Percentiles rank a stretch among this genome's conserved stretches.
Conservation (phyloP, 441 rosid genomes). For the Croton laevigatus region DNA sequence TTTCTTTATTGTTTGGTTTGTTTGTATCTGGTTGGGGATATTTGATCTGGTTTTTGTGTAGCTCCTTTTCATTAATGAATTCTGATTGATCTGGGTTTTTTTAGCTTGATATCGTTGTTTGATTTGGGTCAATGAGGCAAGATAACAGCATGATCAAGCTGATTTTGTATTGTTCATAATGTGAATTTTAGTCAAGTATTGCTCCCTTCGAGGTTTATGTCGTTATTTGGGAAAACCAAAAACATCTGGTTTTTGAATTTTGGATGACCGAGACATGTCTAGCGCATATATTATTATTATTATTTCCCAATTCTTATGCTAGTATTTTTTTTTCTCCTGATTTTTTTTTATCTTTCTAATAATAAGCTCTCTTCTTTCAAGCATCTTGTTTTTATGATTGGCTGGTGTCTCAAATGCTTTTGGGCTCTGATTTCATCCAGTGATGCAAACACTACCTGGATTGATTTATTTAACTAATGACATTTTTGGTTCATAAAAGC, state of each 20-base stretch:
- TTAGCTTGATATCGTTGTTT: constrained; percentile 8
- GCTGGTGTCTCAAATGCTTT: background rate
- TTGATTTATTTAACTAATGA: constrained; percentile 7
- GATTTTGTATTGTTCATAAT: constrained; percentile 9
- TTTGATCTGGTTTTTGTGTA: constrained; percentile 38
- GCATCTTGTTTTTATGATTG: constrained; percentile 5
- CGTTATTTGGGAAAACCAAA: constrained; percentile 17
- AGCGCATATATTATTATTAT: background rate
- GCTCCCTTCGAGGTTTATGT: constrained; percentile 11
- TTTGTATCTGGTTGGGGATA: constrained; percentile 13
- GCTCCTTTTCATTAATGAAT: constrained; percentile 10
- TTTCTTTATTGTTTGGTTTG: constrained; percentile 17
- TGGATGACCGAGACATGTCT: constrained; percentile 10
- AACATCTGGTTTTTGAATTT: constrained; percentile 15
- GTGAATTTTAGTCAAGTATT: constrained; percentile 16
- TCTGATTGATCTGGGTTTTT: constrained; percentile 23
- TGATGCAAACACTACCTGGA: background rate
- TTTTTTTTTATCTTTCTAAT: background rate
- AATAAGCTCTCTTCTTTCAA: background rate
- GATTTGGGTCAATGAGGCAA: constrained; percentile 2
- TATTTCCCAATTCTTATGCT: background rate
- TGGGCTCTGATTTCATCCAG: background rate
- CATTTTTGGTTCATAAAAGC: constrained; percentile 7
- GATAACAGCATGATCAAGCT: constrained; percentile 10
- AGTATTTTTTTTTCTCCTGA: background rate